Evolutionary conservation across 2,329 filamentous ascomycete genomes (phyloP), one percentile per base, ranked within the genome.

Genomic region (Alternaria solani): DNA sequence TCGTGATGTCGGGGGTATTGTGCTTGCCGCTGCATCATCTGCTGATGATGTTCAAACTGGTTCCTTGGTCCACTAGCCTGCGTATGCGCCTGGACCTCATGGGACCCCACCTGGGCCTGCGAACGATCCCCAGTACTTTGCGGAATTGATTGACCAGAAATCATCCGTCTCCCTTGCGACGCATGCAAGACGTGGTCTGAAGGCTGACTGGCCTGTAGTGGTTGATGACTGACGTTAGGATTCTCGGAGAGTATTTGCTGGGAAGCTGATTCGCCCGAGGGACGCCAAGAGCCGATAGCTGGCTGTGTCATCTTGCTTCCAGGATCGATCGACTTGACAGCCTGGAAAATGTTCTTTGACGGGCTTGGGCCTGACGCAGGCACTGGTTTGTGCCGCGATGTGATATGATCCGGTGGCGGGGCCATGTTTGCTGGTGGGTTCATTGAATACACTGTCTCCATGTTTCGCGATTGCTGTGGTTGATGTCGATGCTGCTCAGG

Each of bases 1-100:
- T 75, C 74, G 18, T 81, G 80, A 1, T 79, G 73, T 34, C 79
- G 79, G 14, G 83, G 79, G 57, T 72, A 64, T 38, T 79, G 77
- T 20, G 74, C 68, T 42, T 78, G 69, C 23, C 61, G 69, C 39
- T 67, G 68, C 70, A 71, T 71, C 67, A 71, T 67, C 43, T 74
- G 73, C 34, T 76, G 75, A 39, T 73, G 71, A 47, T 62, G 66
- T 55, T 74, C 75, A 47, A 72, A 70, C 36, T 76, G 66, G 49
- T 74, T 74, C 20, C 67, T 68, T 26, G 66, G 54, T 12, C 51
- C 59, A 38, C 25, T 66, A 67, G 5, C 57, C 60, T 43, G 66
- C 59, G 28, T 56, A 57, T 41, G 64, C 63, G 48, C 57, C 57
- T 68, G 66, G 52, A 61, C 48, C 38, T 68, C 63, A 34, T 65